Base-by-base conservation (phyloP, 495 filamentous ascomycete genomes). In the Diplogelasinospora grovesii region DNA sequence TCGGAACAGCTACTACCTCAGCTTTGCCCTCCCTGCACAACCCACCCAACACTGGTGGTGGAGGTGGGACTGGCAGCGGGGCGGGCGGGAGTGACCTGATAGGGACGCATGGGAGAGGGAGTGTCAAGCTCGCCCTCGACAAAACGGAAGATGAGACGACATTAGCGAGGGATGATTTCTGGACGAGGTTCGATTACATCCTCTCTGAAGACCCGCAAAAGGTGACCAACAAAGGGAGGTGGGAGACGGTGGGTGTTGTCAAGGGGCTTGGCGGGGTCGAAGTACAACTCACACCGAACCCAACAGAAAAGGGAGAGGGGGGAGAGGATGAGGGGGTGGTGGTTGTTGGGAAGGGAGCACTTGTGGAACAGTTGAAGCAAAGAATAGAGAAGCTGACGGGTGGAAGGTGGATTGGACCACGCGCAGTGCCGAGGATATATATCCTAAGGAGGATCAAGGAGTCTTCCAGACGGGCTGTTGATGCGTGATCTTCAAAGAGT, bases 111-210 rank as follows among this genome's bases (percentile, higher is more conserved):
- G 28, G 36, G 32, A 19, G 38, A 6, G 30, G 25, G 24, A 41
- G 45, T 13, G 59, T 60, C 13, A 27, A 48, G 9, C 50, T 75
- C 23, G 41, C 53, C 3, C 68, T 73, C 42, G 79, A 84, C 53
- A 85, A 85, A 54, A 83, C 80, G 0, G 81, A 84, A 43, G 64
- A 81, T 36, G 65, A 73, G 16, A 40, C 49, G 0, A 47, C 56
- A 1, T 69, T 94, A 27, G 63, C 75, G 5, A 63, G 69, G 19
- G 74, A 79, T 2, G 46, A 59, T 3, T 97, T 96, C 61, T 97
- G 90, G 92, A 61, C 71, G 3, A 63, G 68, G 19, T 89, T 95
- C 43, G 83, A 95, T 51, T 99, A 87, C 52, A 78, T 77, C 5
- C 69, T 97, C 5, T 71, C 82, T 8, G 86, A 92, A 63, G 64